Evolutionary conservation across 2,329 filamentous ascomycete genomes (phyloP).

Genomic region (Zalaria sp.): DNA sequence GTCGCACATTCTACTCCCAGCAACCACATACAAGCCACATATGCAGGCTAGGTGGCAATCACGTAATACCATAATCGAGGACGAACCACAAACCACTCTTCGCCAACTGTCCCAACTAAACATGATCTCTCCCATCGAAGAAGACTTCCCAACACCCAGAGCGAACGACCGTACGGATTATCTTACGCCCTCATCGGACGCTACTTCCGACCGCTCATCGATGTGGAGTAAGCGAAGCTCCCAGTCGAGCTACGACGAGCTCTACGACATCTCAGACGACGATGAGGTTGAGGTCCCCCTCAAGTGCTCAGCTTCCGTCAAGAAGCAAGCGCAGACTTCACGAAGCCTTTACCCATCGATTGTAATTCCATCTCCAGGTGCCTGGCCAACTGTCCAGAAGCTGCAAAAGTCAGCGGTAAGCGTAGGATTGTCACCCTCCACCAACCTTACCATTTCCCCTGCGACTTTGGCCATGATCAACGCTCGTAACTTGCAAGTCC

Average conservation of each 20-base stretch:
- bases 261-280: conserved; percentile 77
- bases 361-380: conserved; percentile 42
- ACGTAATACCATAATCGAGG: conserved; percentile 54
- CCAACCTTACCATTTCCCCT: conserved; percentile 22
- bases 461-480: conserved; percentile 56
- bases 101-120: conserved; percentile 17
- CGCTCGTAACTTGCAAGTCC: conserved; percentile 43
- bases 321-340: conserved; percentile 20
- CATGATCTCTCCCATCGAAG: conserved; percentile 29
- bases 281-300: conserved; percentile 46
- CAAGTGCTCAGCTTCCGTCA: conserved; percentile 37
- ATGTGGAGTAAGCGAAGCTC: conserved; percentile 50
- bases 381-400: conserved; percentile 43
- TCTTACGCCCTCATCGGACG: conserved; percentile 40
- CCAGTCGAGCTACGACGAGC: conserved; percentile 65
- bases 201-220: conserved; percentile 18
- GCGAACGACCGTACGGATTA: conserved; percentile 25
- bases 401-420: conserved; percentile 28
- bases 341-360: conserved; percentile 41
- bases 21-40: conserved; percentile 37
- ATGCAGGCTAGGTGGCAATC: conserved; percentile 43
- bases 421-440: conserved; percentile 34
- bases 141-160: conserved; percentile 59
- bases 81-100: conserved; percentile 25
- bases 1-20: conserved; percentile 33